Base-by-base conservation (phyloP, 495 filamentous ascomycete species). In the Astrothelium subdiscretum region DNA sequence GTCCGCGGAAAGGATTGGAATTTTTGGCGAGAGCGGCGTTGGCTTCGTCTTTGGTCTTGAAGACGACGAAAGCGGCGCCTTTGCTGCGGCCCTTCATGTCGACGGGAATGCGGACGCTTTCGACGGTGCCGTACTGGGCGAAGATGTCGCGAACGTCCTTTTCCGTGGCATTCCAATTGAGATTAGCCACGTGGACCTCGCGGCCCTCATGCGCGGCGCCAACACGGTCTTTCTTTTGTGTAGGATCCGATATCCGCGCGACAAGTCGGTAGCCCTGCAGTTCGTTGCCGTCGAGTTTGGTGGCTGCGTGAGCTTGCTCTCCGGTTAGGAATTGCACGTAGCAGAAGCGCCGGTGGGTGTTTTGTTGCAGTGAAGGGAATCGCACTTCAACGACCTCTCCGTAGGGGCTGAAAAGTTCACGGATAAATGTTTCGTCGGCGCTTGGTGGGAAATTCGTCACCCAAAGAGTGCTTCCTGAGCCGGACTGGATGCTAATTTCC, bases 391-490 rank as follows among this genome's bases (percentile, higher is more conserved):
- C 77, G 60, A 98, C 85, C 35, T 92, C 84, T 58, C 94, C 92
- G 69, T 81, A 90, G 76, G 83, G 66, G 64, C 81, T 76, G 73
- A 97, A 95, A 24, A 96, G 79, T 60, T 83, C 72, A 57, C 84
- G 87, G 59, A 98, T 83, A 69, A 84, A 94, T 1, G 75, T 70
- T 66, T 96, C 94, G 72, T 95, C 90, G 20, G 91, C 88, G 18
- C 85, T 79, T 18, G 91, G 86, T 4, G 92, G 90, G 70, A 90
- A 97, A 69, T 97, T 98, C 29, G 91, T 87, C 2, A 97, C 88
- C 71, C 85, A 98, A 22, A 98, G 75, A 3, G 89, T 96, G 65
- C 88, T 81, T 52, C 83, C 84, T 22, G 85, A 82, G 32, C 85
- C 92, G 38, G 88, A 73, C 42, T 82, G 78, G 27, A 97, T 87